phyloP scores from a whole-genome alignment of 305 asterid genomes.

The Ruellia speciosa region DNA sequence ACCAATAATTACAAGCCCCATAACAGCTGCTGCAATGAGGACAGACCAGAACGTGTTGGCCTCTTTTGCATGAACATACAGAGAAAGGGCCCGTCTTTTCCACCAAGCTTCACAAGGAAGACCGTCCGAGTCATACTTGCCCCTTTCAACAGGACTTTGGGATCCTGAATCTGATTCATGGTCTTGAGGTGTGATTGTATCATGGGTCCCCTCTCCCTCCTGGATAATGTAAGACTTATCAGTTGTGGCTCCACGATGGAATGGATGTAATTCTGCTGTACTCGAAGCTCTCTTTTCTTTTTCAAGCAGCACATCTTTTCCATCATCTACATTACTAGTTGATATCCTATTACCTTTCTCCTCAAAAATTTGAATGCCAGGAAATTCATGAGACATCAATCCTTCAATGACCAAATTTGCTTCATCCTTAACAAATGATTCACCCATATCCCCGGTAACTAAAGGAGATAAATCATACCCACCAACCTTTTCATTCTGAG shows the following conservation, averaged over 20 bases:
- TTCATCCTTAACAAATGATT: conserved; percentile 30
- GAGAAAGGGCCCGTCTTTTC: conserved; percentile 60
- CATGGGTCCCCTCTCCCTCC: conserved; percentile 32
- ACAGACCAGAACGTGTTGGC: conserved; percentile 78
- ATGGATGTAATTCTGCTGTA: conserved; percentile 31
- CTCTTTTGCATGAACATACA: conserved; percentile 69
- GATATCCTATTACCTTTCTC: conserved; percentile 42
- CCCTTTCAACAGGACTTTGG: conserved; percentile 32
- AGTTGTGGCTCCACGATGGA: conserved; percentile 29
- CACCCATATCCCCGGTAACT: conserved; percentile 24
- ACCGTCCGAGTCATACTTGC: conserved; percentile 32
- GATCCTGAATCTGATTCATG: conserved; percentile 29
- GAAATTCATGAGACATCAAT: conserved; percentile 34
- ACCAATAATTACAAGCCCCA: conserved; percentile 82
- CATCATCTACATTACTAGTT: conserved; percentile 31
- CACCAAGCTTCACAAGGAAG: conserved; percentile 94
- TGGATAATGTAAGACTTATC: conserved; percentile 27
- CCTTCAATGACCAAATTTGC: conserved; percentile 30
- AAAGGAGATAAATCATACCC: conserved; percentile 29
- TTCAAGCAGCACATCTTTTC: conserved; percentile 32
- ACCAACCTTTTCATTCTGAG: conserved; percentile 31
- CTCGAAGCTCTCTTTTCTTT: conserved; percentile 32
- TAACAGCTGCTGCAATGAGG: conserved; percentile 68
- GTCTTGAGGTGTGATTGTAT: conserved; percentile 23
- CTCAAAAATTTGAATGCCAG: conserved; percentile 40